These are phyloP conservation scores for Nepenthes gracilis DNA, from an alignment of 148 eudicot genomes.

Conservation along the genomic window DNA sequence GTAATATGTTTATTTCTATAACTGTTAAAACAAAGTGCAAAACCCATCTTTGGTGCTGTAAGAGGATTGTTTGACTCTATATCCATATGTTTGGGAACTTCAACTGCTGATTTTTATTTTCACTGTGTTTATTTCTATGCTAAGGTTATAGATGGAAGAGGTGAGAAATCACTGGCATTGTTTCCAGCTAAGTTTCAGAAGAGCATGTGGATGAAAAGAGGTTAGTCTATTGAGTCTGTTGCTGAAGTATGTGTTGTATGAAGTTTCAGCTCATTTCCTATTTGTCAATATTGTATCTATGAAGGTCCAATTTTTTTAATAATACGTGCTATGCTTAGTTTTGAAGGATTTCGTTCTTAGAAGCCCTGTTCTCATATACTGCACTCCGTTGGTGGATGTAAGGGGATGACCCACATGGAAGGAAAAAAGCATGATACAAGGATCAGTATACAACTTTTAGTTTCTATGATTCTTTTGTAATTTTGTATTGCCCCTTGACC, in stretches of 20 bases:
- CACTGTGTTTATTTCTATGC: neutral
- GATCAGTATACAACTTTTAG: neutral
- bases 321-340: too few species aligned
- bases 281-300: neutral
- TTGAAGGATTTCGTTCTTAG: too few species aligned
- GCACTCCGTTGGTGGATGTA: too few species aligned
- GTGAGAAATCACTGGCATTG: conserved; percentile 55
- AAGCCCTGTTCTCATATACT: too few species aligned
- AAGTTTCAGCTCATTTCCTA: neutral
- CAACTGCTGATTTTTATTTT: neutral
- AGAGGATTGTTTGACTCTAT: neutral
- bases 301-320: neutral
- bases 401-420: too few species aligned
- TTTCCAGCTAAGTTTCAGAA: conserved; percentile 95
- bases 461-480: neutral
- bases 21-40: too few species aligned
- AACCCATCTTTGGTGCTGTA: too few species aligned
- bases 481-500: neutral
- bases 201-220: conserved; percentile 95
- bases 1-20: too few species aligned
- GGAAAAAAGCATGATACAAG: neutral
- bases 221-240: conserved; percentile 16
- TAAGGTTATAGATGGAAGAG: conserved; percentile 68
- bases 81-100: neutral
- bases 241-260: neutral